Conservation (phyloP, 202 grass and related monocot species). For the Musa balbisiana region DNA sequence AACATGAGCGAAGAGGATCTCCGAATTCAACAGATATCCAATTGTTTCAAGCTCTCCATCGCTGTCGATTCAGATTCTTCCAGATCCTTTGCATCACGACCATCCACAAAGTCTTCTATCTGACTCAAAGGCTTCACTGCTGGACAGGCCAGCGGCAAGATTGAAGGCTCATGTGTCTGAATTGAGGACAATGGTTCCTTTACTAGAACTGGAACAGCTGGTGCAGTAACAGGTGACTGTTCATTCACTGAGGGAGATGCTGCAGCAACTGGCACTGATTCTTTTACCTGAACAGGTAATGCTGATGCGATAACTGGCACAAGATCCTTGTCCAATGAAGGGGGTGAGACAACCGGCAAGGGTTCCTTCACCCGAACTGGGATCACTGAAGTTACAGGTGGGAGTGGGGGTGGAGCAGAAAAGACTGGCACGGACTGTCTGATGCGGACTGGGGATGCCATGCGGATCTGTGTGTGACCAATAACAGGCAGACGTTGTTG, state of each 20-base stretch:
- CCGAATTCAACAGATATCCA: slow-evolving; percentile 54
- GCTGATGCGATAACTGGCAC: not conserved
- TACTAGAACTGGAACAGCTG: not conserved
- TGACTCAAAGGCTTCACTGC: not conserved
- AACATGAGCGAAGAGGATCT: not conserved
- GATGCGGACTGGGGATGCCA: slow-evolving; percentile 79
- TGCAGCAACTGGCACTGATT: slow-evolving; percentile 32
- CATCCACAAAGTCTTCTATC: not conserved
- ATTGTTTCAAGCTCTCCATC: slow-evolving; percentile 50
- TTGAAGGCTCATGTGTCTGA: not conserved
- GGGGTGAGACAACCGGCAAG: not conserved
- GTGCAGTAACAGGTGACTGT: not conserved
- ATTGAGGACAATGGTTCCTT: not conserved
- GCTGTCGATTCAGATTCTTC: slow-evolving; percentile 29
- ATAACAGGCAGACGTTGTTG: slow-evolving; percentile 66
- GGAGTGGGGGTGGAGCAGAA: slow-evolving; percentile 33
- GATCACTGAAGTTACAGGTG: slow-evolving; percentile 30
- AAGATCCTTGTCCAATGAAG: slow-evolving; percentile 20
- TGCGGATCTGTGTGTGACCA: slow-evolving; percentile 44
- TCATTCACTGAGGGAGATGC: not conserved
- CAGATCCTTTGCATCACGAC: slow-evolving; percentile 15
- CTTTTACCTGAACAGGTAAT: slow-evolving; percentile 26
- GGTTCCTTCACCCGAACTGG: slow-evolving; percentile 66
- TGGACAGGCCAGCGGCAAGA: not conserved
- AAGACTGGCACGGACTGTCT: slow-evolving; percentile 62